Base-by-base conservation (phyloP, 1,139 yeast species). In the Magnusiomyces fungicola region DNA sequence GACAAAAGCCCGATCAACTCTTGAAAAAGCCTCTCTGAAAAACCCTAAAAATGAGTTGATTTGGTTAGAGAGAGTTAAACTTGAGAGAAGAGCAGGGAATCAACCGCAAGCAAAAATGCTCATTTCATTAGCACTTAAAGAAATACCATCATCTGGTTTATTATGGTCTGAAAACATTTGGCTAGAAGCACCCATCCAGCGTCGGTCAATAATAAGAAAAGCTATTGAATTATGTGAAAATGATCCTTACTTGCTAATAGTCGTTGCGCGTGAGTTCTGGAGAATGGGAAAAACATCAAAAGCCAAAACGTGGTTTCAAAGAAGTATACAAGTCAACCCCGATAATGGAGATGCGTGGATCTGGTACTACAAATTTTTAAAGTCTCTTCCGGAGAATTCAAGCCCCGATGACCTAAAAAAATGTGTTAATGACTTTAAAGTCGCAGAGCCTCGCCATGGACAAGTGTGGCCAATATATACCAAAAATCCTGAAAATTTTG, bases 341-440 rank as follows among this genome's bases (percentile, higher is more conserved):
- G 69, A 66, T 16, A 75, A 73, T 61, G 97, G 96, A 2, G 97
- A 90, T 63, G 66, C 74, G 3, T 89, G 95, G 88, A 78, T 79
- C 0, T 83, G 90, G 85, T 65, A 74, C 46, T 78, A 76, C 60
- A 72, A 74, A 40, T 80, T 72, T 53, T 51, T 69, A 42, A 49
- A n/a, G n/a, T 58, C 34, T 60, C 55, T 56, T 62, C 69, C 43
- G 68, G 68, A 2, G 45, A 43, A 21, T 37, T 60, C 30, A 32
- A 38, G 38, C 30, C 43, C 33, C 30, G 44, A 42, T 32, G 47
- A 50, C 19, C 14, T 43, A 12, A 14, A 42, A 12, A 10, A 22
- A 1, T 38, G 32, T 29, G 3, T 44, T 6, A 47, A 45, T 5
- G 48, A 37, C 6, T 41, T 41, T 18, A 29, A 29, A 29, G n/a